Evolutionary conservation across 192 early-diverging fungal genomes (phyloP).

Genomic region (Linnemannia hyalina): DNA sequence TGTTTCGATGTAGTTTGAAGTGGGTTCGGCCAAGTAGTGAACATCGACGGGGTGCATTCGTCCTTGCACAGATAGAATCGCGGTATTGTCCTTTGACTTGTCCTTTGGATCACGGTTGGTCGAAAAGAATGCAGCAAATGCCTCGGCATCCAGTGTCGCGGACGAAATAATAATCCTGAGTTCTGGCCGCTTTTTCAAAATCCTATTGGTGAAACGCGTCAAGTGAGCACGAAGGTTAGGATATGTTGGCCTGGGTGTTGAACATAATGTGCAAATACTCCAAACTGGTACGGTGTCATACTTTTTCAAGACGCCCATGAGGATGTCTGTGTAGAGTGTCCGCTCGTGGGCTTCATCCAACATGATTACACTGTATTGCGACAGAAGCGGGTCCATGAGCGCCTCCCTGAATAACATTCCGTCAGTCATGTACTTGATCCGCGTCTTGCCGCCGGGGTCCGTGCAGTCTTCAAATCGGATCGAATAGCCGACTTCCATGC

Average conservation of each 20-base stretch:
- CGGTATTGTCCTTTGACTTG: slow-evolving; percentile 64
- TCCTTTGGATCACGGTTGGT: slow-evolving; percentile 58
- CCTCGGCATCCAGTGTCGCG: slow-evolving; percentile 85
- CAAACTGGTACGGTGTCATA: slow-evolving; percentile 39
- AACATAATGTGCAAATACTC: too few relatives aligned
- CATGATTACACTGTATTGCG: slow-evolving; percentile 81
- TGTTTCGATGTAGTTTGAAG: slow-evolving; percentile 73
- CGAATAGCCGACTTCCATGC: slow-evolving; percentile 82
- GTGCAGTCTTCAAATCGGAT: slow-evolving; percentile 82
- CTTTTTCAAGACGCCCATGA: slow-evolving; percentile 85
- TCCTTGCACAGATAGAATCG: slow-evolving; percentile 81
- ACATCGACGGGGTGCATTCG: slow-evolving; percentile 79
- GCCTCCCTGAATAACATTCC: slow-evolving; percentile 87
- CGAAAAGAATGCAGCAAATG: slow-evolving; percentile 79
- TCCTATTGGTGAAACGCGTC: slow-evolving; percentile 58
- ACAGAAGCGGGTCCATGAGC: slow-evolving; percentile 80
- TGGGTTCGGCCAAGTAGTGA: slow-evolving; percentile 71
- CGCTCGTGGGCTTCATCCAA: slow-evolving; percentile 87
- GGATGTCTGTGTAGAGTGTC: slow-evolving; percentile 78
- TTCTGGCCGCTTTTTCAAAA: slow-evolving; percentile 77
- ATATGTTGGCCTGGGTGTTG: background rate
- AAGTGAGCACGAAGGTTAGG: background rate
- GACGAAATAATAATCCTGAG: slow-evolving; percentile 83
- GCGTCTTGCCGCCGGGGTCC: slow-evolving; percentile 61
- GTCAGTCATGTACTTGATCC: slow-evolving; percentile 90